Conservation (phyloP, 345 rosid species). For the Psidium guajava region DNA sequence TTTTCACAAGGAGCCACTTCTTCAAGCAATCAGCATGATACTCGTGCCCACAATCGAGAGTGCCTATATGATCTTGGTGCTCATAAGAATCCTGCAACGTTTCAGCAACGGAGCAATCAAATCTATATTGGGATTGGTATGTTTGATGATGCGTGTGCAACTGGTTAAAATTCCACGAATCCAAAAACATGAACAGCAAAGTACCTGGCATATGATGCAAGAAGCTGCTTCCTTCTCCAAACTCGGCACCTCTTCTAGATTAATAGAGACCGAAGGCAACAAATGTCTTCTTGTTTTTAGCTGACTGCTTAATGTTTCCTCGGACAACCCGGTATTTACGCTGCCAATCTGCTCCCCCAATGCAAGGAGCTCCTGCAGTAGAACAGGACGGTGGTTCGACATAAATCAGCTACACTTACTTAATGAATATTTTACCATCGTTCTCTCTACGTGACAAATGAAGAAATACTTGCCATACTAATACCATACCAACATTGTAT, state of each 20-base stretch:
- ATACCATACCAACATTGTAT: neutral
- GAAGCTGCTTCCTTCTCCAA: constrained; percentile 45
- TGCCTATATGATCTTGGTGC: constrained; percentile 43
- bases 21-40: constrained; percentile 76
- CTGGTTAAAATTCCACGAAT: neutral
- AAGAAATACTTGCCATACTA: neutral
- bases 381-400: neutral
- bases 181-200: neutral
- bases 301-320: constrained; percentile 31
- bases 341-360: constrained; percentile 72
- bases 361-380: constrained; percentile 70
- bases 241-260: constrained; percentile 48
- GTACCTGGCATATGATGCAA: constrained; percentile 92
- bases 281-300: constrained; percentile 40
- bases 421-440: neutral
- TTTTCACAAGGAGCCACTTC: constrained; percentile 83
- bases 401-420: neutral
- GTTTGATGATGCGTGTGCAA: neutral
- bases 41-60: constrained; percentile 63
- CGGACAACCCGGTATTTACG: constrained; percentile 74
- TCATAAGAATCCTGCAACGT: constrained; percentile 47
- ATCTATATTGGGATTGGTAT: neutral
- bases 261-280: constrained; percentile 20
- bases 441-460: neutral
- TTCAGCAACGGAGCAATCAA: neutral